Evolutionary conservation across 495 filamentous ascomycete genomes (phyloP).

Genomic region (Xylaria curta): DNA sequence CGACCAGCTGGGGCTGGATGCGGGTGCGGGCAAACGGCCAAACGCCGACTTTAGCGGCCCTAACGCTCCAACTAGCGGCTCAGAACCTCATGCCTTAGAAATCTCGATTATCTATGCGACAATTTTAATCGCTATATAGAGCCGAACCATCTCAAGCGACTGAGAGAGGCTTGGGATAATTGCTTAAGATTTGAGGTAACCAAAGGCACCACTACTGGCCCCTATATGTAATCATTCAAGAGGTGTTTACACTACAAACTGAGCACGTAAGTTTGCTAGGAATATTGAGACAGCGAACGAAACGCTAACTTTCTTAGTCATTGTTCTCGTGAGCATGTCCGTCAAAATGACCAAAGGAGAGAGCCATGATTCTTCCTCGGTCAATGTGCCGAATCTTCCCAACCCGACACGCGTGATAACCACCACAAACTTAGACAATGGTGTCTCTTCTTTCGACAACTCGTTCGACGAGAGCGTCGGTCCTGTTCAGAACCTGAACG

Average conservation of each 20-base stretch:
- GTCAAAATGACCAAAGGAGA: background rate
- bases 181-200: background rate
- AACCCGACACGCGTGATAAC: slow-evolving; percentile 22
- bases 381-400: slow-evolving; percentile 1
- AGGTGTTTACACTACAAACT: background rate
- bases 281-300: background rate
- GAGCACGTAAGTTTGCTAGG: background rate
- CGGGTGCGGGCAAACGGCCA: background rate
- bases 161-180: too few relatives aligned
- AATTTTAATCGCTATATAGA: background rate
- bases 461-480: slow-evolving; percentile 13
- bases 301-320: background rate
- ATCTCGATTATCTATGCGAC: background rate
- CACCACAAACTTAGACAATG: slow-evolving; percentile 9
- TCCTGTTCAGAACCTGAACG: slow-evolving; percentile 13
- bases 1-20: background rate
- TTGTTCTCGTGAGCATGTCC: background rate
- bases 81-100: background rate
- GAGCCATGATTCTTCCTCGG: background rate
- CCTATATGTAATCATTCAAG: background rate
- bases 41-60: background rate
- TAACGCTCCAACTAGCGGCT: background rate
- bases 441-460: slow-evolving; percentile 10
- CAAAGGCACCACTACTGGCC: background rate
- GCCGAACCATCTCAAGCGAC: background rate